These are phyloP conservation scores for Lantana camara DNA, from an alignment of 257 asterid species.

Conservation along the genomic window DNA sequence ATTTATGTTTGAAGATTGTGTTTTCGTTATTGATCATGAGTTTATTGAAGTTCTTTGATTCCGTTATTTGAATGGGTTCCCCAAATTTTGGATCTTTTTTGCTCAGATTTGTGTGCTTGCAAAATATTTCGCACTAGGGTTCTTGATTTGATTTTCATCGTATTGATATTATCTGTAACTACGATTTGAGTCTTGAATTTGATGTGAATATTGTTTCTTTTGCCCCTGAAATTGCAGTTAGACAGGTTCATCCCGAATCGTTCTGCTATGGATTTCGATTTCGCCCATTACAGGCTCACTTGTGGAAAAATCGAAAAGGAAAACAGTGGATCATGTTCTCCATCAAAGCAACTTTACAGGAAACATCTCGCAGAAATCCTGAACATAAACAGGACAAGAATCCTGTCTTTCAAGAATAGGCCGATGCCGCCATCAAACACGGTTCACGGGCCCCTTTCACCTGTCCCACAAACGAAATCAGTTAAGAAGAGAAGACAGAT, in stretches of 20 bases:
- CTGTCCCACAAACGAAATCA: slow-evolving; percentile 17
- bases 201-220: too few relatives aligned
- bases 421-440: slow-evolving; percentile 33
- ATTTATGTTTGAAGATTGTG: not conserved
- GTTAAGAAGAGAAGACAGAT: slow-evolving; percentile 26
- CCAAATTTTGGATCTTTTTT: not conserved
- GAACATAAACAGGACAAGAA: slow-evolving; percentile 50
- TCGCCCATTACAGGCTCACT: slow-evolving; percentile 47
- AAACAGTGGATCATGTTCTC: slow-evolving; percentile 25
- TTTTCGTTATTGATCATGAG: not conserved
- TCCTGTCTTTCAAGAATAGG: slow-evolving; percentile 49
- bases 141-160: slow-evolving; percentile 1
- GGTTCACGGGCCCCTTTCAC: slow-evolving; percentile 10
- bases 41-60: slow-evolving; percentile 7
- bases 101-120: not conserved
- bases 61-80: not conserved
- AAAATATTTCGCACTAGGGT: not conserved
- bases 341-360: slow-evolving; percentile 41
- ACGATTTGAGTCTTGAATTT: too few relatives aligned
- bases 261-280: slow-evolving; percentile 55
- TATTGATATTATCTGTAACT: too few relatives aligned
- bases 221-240: slow-evolving; percentile 36
- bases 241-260: slow-evolving; percentile 63
- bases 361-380: slow-evolving; percentile 46
- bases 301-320: slow-evolving; percentile 32